Evolutionary conservation across 108 stramenopile species (phyloP).

Genomic region (Craspedostauros australis): DNA sequence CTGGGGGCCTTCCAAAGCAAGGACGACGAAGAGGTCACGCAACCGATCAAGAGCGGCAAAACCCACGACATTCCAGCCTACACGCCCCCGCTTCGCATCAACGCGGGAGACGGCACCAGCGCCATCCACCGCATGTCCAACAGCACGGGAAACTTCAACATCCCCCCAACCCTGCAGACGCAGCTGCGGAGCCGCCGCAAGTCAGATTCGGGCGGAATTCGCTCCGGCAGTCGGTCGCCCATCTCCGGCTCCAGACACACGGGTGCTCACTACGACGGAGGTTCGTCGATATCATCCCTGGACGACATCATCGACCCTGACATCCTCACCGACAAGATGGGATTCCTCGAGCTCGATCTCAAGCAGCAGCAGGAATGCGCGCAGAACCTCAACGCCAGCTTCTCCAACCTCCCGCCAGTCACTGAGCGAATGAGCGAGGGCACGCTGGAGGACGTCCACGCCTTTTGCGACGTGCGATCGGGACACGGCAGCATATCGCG

Average conservation of each 20-base stretch:
- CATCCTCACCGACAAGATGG: constrained; percentile 40
- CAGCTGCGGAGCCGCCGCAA: constrained; percentile 7
- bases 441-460: constrained; percentile 62
- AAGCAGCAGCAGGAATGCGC: constrained; percentile 17
- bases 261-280: constrained; percentile 12
- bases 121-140: too few relatives aligned
- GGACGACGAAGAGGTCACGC: neutral
- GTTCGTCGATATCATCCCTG: constrained; percentile 37
- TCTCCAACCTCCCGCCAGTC: constrained; percentile 39
- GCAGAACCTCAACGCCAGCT: constrained; percentile 20
- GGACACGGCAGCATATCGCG: constrained; percentile 12
- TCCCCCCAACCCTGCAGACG: constrained; percentile 7
- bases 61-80: neutral
- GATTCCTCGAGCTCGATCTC: constrained; percentile 27
- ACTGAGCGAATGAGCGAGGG: constrained; percentile 66
- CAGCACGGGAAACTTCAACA: too few relatives aligned
- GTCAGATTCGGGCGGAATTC: constrained; percentile 6
- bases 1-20: neutral
- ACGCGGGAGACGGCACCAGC: too few relatives aligned
- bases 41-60: too few relatives aligned
- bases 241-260: constrained; percentile 14
- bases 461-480: constrained; percentile 46
- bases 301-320: constrained; percentile 39
- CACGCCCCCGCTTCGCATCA: constrained; percentile 22
- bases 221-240: constrained; percentile 27